A percentile compares a stretch with the other conserved stretches of the same genome.
These are phyloP conservation scores for Coprinopsis marcescibilis DNA, from an alignment of 768 basidiomycete species.

Conservation along the genomic window DNA sequence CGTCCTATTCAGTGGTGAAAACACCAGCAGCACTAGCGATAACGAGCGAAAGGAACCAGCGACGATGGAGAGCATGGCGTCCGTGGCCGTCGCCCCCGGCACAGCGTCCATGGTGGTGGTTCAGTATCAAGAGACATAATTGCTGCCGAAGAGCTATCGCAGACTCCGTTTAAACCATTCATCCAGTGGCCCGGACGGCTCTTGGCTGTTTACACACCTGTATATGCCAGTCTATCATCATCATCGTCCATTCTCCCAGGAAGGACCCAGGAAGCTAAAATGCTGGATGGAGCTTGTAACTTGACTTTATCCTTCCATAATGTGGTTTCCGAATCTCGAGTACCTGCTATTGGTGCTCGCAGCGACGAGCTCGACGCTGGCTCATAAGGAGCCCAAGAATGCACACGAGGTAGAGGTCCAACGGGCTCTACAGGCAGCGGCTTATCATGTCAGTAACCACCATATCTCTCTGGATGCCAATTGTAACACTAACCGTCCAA, in stretches of 20 bases:
- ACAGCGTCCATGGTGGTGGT: constrained; percentile 1
- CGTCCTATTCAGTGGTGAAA: constrained; percentile 34
- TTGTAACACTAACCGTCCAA: not conserved
- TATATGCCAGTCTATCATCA: no score
- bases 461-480: not conserved
- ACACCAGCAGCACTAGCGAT: constrained; percentile 45
- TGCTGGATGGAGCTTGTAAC: not conserved
- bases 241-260: no score
- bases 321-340: constrained; percentile 4
- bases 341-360: constrained; percentile 1
- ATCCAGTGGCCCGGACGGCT: not conserved
- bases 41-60: constrained; percentile 48
- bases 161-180: not conserved
- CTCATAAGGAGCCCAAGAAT: constrained; percentile 40
- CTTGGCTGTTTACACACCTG: not conserved
- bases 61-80: constrained; percentile 28
- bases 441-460: constrained; percentile 38
- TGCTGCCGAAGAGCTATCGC: not conserved
- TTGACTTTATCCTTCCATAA: not conserved
- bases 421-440: constrained; percentile 43
- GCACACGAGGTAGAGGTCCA: constrained; percentile 43
- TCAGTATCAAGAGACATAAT: not conserved
- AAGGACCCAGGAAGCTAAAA: no score
- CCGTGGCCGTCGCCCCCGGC: not conserved
- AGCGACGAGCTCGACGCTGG: constrained; percentile 11